A percentile compares a stretch with the other conserved stretches of the same genome.
Evolutionary conservation across 768 basidiomycete species (phyloP).

Genomic region (Suillus variegatus): DNA sequence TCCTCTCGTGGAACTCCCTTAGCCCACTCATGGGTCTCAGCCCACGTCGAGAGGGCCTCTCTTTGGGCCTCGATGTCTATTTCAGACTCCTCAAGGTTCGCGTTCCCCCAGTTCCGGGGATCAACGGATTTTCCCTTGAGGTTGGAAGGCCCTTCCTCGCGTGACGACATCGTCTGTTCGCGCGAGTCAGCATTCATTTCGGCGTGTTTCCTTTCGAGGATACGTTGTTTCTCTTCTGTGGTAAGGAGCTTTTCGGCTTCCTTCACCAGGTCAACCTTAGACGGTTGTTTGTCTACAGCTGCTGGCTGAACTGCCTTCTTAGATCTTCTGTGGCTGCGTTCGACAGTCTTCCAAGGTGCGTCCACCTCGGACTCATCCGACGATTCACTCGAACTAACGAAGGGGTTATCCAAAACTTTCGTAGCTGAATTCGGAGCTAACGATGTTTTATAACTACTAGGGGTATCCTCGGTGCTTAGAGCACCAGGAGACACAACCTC

Average conservation of each 20-base stretch:
- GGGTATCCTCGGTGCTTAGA: background rate
- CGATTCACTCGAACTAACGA: background rate
- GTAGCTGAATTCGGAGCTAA: background rate
- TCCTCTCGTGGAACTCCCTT: no score
- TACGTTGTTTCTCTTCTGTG: background rate
- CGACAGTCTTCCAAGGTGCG: background rate
- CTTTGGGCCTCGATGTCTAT: slow-evolving; percentile 9
- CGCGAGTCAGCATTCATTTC: background rate
- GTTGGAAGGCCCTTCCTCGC: background rate
- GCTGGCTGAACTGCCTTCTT: background rate
- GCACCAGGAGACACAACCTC: background rate
- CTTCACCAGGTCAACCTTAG: background rate
- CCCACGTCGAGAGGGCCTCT: background rate
- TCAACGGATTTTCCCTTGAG: slow-evolving; percentile 18
- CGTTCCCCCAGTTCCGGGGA: slow-evolving; percentile 20
- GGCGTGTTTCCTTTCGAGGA: background rate
- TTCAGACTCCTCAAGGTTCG: slow-evolving; percentile 10
- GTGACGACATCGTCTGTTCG: background rate
- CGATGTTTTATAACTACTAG: background rate
- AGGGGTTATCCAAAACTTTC: background rate
- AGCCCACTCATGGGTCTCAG: rapidly evolving
- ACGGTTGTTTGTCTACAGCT: background rate
- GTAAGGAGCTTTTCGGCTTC: background rate
- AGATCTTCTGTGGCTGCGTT: background rate
- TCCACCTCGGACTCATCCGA: background rate